These are phyloP conservation scores for Abelmoschus esculentus DNA, from an alignment of 345 rosid genomes.

Conservation along the genomic window DNA sequence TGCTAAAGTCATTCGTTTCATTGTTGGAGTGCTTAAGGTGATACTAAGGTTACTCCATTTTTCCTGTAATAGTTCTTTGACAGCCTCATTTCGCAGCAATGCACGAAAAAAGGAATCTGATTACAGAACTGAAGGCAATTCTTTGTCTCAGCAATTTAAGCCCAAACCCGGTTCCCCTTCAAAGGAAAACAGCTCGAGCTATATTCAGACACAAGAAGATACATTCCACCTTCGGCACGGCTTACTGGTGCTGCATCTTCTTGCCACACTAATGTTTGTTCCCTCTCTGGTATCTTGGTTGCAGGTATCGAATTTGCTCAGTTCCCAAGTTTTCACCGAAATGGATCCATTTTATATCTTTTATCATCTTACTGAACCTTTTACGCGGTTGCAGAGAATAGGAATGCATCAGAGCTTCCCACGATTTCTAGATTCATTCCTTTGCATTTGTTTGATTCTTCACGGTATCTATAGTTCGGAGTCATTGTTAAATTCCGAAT, in stretches of 20 bases:
- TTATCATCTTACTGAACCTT: not conserved
- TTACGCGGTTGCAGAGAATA: constrained; percentile 54
- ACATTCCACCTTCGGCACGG: constrained; percentile 79
- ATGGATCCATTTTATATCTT: not conserved
- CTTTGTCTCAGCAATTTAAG: constrained; percentile 29
- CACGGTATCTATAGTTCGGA: constrained; percentile 9
- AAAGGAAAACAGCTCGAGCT: constrained; percentile 39
- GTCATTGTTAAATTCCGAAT: not conserved
- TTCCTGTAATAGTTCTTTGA: constrained; percentile 51
- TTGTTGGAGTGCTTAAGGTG: not conserved
- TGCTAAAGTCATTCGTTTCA: not conserved
- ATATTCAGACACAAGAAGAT: constrained; percentile 74
- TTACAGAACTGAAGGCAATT: constrained; percentile 28
- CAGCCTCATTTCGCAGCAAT: constrained; percentile 57
- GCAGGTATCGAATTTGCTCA: constrained; percentile 47
- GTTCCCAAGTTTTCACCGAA: not conserved
- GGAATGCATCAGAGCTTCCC: constrained; percentile 53
- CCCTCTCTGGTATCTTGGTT: constrained; percentile 89
- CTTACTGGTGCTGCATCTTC: constrained; percentile 66
- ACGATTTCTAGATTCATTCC: constrained; percentile 8
- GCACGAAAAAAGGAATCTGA: constrained; percentile 44
- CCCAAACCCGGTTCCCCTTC: constrained; percentile 27
- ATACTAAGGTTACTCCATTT: constrained; percentile 22
- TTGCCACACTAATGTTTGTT: constrained; percentile 73
- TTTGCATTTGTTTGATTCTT: constrained; percentile 5